phyloP scores from a whole-genome alignment of 345 rosid species.

The Populus nigra region DNA sequence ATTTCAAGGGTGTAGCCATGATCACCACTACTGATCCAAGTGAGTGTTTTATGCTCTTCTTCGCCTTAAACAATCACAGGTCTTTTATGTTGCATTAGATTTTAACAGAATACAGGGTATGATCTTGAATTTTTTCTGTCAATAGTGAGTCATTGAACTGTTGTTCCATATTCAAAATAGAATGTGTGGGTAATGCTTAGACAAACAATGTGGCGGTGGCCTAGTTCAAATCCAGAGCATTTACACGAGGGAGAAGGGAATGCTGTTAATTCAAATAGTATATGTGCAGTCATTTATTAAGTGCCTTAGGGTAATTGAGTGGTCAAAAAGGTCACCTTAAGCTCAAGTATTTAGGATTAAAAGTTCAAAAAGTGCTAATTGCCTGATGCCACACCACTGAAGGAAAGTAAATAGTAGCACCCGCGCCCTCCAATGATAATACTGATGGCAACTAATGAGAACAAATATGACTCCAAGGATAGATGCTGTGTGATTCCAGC shows the following conservation, averaged over 20 bases:
- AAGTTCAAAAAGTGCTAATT: slow-evolving; percentile 2
- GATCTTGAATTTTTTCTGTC: not conserved
- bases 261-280: not conserved
- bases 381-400: not conserved
- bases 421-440: slow-evolving; percentile 2
- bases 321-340: not conserved
- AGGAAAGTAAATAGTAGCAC: slow-evolving; percentile 4
- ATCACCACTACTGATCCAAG: slow-evolving; percentile 97
- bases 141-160: not conserved
- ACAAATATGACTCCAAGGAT: slow-evolving; percentile 22
- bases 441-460: slow-evolving; percentile 13
- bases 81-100: not conserved
- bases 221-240: not conserved
- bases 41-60: slow-evolving; percentile 36
- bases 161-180: not conserved
- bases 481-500: slow-evolving; percentile 20
- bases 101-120: slow-evolving; percentile 4
- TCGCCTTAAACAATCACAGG: not conserved
- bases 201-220: not conserved
- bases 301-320: slow-evolving; percentile 9
- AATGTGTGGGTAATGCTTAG: not conserved
- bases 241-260: not conserved
- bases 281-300: not conserved
- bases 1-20: slow-evolving; percentile 93
- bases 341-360: not conserved